Base-by-base conservation (phyloP, 805 yeast genomes). In the Wickerhamiella domercqiae region DNA sequence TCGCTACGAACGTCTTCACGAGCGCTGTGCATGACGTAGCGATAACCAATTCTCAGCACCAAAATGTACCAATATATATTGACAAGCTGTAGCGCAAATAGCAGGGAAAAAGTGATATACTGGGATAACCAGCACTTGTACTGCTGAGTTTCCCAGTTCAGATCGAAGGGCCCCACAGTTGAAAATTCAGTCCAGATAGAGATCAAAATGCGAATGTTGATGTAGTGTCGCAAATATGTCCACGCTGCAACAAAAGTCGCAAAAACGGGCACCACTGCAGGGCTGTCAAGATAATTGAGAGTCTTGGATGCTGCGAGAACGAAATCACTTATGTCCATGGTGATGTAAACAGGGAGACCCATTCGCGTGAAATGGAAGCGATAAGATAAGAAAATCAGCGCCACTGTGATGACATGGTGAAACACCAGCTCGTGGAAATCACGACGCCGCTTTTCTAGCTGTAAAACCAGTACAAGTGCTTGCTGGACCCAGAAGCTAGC, bases 401-500 rank as follows among this genome's bases (percentile, higher is more conserved):
- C 71, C 56, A 90, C 74, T 19, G 99, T 90, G 45, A 90, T 75
- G 44, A 90, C 70, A 57, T 90, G 99, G 59, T 90, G 99, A 58
- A 82, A 75, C 29, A 87, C 81, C 43, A 90, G 69, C 60, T 90
- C 98, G 49, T 75, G 64, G 61, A 75, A 86, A 57, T 90, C 99
- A 59, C 84, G 86, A 59, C 99, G 71, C 40, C 95, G 97, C 57
- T 82, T 82, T 60, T 90, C 99, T 43, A 90, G 67, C 57, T 79
- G 94, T 45, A 90, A 66, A 33, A 73, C 61, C 45, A 90, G 65
- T 22, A 90, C 79, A 29, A 80, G 74, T 1, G 93, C 76, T 61
- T 90, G 98, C 63, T 90, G 99, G 17, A 84, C 75, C 99, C 99
- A 90, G 59, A 83, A 90, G 3, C 96, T 79, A 4, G 97, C 96